Conservation (phyloP, 2,329 filamentous ascomycete species). For the Trichocomaceae sp. region DNA sequence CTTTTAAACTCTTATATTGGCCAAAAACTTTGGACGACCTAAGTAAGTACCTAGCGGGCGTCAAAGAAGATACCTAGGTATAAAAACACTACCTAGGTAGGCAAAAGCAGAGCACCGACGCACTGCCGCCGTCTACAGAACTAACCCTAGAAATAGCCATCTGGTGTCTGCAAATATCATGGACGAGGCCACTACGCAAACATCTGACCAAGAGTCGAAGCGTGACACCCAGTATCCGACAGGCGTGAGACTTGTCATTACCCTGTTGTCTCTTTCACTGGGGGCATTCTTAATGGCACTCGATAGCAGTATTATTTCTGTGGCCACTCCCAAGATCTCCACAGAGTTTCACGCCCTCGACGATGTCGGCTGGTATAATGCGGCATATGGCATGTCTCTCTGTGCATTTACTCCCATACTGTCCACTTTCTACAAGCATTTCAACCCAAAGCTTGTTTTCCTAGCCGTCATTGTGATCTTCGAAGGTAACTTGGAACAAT, state of each 20-base stretch:
- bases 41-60: no score
- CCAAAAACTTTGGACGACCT: no score
- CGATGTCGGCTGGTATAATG: neutral
- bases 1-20: no score
- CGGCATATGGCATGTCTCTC: neutral
- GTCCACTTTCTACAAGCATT: neutral
- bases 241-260: neutral
- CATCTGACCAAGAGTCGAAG: no score
- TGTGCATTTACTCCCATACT: neutral
- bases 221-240: neutral
- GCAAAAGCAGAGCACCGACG: no score
- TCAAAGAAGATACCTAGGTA: no score
- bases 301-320: neutral
- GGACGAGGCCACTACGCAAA: no score
- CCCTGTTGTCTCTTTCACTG: neutral
- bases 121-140: no score
- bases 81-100: no score
- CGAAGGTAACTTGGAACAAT: neutral
- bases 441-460: neutral
- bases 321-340: neutral
- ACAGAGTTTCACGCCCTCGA: neutral
- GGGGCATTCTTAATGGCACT: neutral
- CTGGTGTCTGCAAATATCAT: no score
- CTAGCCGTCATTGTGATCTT: neutral
- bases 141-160: no score